A percentile compares a stretch with the other conserved stretches of the same genome.
Evolutionary conservation across 1,284 basidiomycete species (phyloP).

Genomic region (Gomphus bonarii): DNA sequence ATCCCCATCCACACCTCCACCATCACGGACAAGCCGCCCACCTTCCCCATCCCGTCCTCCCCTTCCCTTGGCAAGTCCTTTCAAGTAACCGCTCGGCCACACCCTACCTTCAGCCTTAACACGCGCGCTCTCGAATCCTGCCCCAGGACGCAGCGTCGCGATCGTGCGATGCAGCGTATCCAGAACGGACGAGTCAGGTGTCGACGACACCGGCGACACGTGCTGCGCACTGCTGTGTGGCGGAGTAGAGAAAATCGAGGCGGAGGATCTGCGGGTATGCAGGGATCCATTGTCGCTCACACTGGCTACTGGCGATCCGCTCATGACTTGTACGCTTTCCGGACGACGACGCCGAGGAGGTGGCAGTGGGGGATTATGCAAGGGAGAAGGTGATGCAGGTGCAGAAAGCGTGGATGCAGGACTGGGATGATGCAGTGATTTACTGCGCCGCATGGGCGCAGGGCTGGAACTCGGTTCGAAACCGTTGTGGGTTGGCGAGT

Average conservation of each 20-base stretch:
- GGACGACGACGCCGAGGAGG: conserved; percentile 40
- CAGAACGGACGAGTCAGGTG: neutral
- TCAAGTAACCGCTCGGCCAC: conserved; percentile 12
- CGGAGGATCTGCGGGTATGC: neutral
- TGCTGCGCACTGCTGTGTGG: neutral
- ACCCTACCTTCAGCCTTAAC: conserved; percentile 11
- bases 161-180: conserved; percentile 7
- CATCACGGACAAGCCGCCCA: conserved; percentile 22
- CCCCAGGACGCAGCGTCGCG: conserved; percentile 3
- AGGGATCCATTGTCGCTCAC: neutral
- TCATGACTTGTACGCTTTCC: conserved; percentile 46
- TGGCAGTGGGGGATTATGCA: conserved; percentile 25
- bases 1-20: neutral
- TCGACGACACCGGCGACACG: neutral
- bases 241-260: neutral
- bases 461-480: neutral
- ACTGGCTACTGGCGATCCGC: neutral
- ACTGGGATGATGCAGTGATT: conserved; percentile 41
- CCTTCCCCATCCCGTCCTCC: conserved; percentile 20
- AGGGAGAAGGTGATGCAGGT: neutral
- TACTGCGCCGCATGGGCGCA: conserved; percentile 36
- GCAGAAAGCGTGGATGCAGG: conserved; percentile 17
- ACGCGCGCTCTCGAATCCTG: conserved; percentile 12
- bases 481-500: neutral
- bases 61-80: conserved; percentile 21